A percentile compares a stretch with the other conserved stretches of the same genome.
Conservation (phyloP, 768 basidiomycete species). For the Naganishia antarctica region DNA sequence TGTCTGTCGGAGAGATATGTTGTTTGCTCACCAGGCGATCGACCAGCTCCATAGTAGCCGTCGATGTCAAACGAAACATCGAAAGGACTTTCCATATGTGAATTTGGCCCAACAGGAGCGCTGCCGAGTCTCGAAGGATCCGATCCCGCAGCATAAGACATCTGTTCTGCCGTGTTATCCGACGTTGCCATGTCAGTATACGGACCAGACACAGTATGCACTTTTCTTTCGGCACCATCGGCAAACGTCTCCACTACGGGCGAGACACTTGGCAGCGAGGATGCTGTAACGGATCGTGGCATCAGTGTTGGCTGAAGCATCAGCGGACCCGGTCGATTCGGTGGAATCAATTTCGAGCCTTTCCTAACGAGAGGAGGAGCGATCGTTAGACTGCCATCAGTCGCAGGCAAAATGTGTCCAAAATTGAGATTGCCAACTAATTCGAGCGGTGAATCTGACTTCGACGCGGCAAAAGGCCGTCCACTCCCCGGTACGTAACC, state of each 20-base stretch:
- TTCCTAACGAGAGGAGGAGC: conserved; percentile 4
- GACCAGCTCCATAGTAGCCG: conserved; percentile 17
- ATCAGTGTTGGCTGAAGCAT: conserved; percentile 8
- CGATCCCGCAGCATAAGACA: neutral
- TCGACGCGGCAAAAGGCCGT: neutral
- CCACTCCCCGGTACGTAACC: conserved; percentile 10
- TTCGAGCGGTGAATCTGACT: neutral
- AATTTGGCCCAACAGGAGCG: neutral
- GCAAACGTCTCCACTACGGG: conserved; percentile 15
- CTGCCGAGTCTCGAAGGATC: too few relatives aligned
- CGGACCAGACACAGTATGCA: neutral
- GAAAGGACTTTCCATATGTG: conserved; percentile 6
- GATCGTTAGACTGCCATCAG: neutral
- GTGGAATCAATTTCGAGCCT: conserved; percentile 1
- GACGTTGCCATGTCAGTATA: neutral
- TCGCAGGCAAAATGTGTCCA: neutral
- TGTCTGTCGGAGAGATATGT: neutral
- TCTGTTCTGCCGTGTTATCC: neutral
- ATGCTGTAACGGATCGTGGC: conserved; percentile 3
- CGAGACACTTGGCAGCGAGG: conserved; percentile 6
- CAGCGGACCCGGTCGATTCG: conserved; percentile 10
- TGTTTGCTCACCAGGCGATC: neutral
- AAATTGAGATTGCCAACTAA: neutral
- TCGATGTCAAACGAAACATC: conserved; percentile 22
- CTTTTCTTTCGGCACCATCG: conserved; percentile 1